A percentile compares a stretch with the other conserved stretches of the same genome.
Evolutionary conservation across 495 filamentous ascomycete genomes (phyloP).

Genomic region (Saxophila tyrrhenica): DNA sequence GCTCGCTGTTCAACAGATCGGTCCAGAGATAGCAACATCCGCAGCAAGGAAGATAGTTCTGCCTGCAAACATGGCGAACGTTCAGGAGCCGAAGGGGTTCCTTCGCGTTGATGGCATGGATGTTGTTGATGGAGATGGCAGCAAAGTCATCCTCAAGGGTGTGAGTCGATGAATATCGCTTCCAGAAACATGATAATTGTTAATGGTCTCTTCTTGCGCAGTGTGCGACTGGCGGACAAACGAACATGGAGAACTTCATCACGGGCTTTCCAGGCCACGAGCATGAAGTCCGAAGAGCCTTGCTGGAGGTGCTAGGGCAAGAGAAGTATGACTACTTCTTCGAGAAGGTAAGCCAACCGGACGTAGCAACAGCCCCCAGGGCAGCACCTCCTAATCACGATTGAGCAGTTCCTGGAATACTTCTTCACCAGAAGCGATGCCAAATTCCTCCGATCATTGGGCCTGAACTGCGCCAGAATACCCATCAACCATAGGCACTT

Average conservation of each 20-base stretch:
- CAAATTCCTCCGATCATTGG: slow-evolving; percentile 45
- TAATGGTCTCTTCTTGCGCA: too few species aligned
- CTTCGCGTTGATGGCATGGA: slow-evolving; percentile 36
- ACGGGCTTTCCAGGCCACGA: too few species aligned
- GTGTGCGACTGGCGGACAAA: too few species aligned
- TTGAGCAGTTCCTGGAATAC: slow-evolving; percentile 39
- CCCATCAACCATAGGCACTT: slow-evolving; percentile 58
- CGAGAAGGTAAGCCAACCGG: slow-evolving; percentile 28
- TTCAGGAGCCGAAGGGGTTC: slow-evolving; percentile 15
- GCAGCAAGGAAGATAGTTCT: too few species aligned
- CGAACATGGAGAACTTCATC: too few species aligned
- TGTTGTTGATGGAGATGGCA: slow-evolving; percentile 37
- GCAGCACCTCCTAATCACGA: neutral
- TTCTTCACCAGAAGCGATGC: slow-evolving; percentile 53
- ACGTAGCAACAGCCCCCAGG: too few species aligned
- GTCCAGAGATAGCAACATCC: too few species aligned
- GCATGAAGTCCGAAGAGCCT: too few species aligned
- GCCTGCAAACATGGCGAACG: neutral
- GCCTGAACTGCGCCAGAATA: slow-evolving; percentile 51
- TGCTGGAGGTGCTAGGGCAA: slow-evolving; percentile 42
- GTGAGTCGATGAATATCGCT: slow-evolving; percentile 1
- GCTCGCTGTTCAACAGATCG: too few species aligned
- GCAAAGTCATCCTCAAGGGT: slow-evolving; percentile 40
- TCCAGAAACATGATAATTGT: slow-evolving; percentile 37
- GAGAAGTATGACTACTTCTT: slow-evolving; percentile 40